Evolutionary conservation across 163 green algal genomes (phyloP), one percentile per base, ranked within the genome.

Genomic region (Coccomyxa subellipsoidea): DNA sequence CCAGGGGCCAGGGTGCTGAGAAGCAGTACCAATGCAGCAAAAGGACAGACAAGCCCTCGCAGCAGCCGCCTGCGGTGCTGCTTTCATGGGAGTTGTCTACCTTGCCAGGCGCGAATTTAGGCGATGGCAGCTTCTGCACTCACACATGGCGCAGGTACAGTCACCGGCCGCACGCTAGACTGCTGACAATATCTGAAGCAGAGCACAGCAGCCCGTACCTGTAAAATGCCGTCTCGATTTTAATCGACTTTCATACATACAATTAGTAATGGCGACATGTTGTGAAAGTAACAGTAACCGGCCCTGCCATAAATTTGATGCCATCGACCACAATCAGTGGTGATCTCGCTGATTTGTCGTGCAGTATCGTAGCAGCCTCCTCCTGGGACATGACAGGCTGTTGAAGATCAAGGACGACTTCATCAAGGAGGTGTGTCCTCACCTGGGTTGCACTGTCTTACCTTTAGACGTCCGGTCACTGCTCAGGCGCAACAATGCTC

Each of bases 101-200:
- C n/a, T 73, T 32, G n/a, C n/a, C 18, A 32, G n/a, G 7, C 31
- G 27, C 31, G 66, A 73, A 73, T 73, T 36, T 18, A 32, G 8
- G 27, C 66, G 66, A 73, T 73, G 66, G 66, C 18, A 1, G n/a
- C 29, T 73, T 32, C 66, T 73, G 29, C 31, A 34, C 4, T 32
- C 66, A 1, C 66, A 73, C 66, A 73, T 73, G 66, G n/a, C 66
- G 32, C 66, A 73, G 66, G 66, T 73, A 73, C 66, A 36, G 66
- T 23, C 27, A 15, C 59, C 47, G 25, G 59, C 59, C 47, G 47
- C 47, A 59, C 15, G 47, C 47, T 59, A 1, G 47, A 59, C 0
- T 59, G 47, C 47, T 59, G 47, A 59, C 47, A 59, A 59, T 1
- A 27, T 2, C 23, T 59, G n/a, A n/a, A 21, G n/a, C 66, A 36